These are phyloP conservation scores for Talaromyces wortmannii DNA, from an alignment of 495 filamentous ascomycete species.

Conservation along the genomic window DNA sequence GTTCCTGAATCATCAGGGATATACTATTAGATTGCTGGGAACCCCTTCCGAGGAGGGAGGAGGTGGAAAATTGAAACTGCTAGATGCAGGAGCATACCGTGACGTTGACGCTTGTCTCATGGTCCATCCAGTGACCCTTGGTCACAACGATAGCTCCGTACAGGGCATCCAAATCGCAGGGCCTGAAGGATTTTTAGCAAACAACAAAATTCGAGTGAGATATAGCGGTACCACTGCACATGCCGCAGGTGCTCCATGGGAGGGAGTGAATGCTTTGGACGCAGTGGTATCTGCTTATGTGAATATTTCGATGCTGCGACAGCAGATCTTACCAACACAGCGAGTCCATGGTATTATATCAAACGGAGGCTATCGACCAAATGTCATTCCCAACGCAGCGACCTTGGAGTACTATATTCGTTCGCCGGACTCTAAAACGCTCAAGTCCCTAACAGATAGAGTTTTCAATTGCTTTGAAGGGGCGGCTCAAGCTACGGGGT, in stretches of 20 bases:
- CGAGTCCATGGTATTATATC: conserved; percentile 38
- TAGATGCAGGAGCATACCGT: conserved; percentile 42
- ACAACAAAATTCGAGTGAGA: conserved; percentile 37
- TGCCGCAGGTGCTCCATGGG: conserved; percentile 54
- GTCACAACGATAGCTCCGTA: conserved; percentile 14
- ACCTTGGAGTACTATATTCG: conserved; percentile 51
- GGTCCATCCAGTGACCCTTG: conserved; percentile 42
- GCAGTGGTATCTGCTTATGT: conserved; percentile 56
- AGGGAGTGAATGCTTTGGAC: conserved; percentile 59
- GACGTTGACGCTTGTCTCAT: conserved; percentile 43
- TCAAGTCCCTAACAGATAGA: conserved; percentile 39
- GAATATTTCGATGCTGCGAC: conserved; percentile 50
- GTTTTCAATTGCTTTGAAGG: conserved; percentile 51
- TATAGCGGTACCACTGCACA: conserved; percentile 45
- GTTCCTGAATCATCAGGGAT: conserved; percentile 6
- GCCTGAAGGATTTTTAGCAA: conserved; percentile 43
- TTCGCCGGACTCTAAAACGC: conserved; percentile 30
- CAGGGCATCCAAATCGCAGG: conserved; percentile 20
- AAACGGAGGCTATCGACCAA: conserved; percentile 38
- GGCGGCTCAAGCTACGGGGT: conserved; percentile 49
- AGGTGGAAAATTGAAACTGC: conserved; percentile 41
- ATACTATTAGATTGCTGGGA: conserved; percentile 28
- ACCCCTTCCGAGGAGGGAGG: conserved; percentile 36
- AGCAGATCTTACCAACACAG: conserved; percentile 45
- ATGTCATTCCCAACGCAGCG: conserved; percentile 49